Conservation (phyloP, 140 eudicot species). For the Cichorium intybus region DNA sequence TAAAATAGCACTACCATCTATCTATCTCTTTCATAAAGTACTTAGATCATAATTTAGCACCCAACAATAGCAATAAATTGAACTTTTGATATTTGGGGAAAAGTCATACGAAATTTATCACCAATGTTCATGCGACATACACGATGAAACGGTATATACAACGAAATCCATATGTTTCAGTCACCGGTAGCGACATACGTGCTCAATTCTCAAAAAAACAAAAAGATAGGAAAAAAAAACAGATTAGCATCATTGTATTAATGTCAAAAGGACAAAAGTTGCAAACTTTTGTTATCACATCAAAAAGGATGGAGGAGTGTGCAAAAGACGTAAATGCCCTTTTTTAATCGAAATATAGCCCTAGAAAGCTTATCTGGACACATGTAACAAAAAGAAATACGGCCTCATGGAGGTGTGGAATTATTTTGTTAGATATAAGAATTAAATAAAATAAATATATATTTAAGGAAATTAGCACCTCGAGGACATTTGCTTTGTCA, state of each 20-base stretch:
- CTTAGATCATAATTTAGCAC: neutral
- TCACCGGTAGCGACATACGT: neutral
- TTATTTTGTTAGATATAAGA: too few relatives aligned
- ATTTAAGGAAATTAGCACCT: conserved; percentile 53
- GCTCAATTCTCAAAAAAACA: too few relatives aligned
- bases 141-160: neutral
- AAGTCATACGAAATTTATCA: conserved; percentile 64
- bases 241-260: too few relatives aligned
- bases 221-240: too few relatives aligned
- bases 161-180: neutral
- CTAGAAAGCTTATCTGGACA: too few relatives aligned
- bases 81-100: neutral
- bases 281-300: too few relatives aligned
- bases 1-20: neutral
- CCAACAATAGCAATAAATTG: neutral
- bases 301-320: too few relatives aligned
- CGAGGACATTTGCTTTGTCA: conserved; percentile 94
- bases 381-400: neutral
- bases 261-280: too few relatives aligned
- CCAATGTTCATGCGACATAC: conserved; percentile 31
- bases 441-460: too few relatives aligned
- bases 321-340: too few relatives aligned
- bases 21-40: neutral
- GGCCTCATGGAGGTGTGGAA: too few relatives aligned
- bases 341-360: too few relatives aligned